phyloP scores from a whole-genome alignment of 306 rosid species.

The Corylus americana region DNA sequence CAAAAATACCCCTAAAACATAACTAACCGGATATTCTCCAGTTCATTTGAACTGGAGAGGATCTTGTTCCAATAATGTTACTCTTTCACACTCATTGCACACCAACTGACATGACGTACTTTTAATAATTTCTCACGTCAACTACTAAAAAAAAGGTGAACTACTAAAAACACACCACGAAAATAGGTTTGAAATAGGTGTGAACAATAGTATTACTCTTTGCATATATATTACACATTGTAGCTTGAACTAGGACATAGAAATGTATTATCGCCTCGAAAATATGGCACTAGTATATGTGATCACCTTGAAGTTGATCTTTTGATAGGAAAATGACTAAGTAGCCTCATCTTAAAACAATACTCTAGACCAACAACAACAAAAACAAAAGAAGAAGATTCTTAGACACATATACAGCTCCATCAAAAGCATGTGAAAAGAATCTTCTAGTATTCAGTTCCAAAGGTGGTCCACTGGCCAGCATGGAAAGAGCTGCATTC shows the following conservation, averaged over 20 bases:
- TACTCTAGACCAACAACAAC: conserved; percentile 77
- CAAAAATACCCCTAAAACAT: too few species aligned
- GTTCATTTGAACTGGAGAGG: too few species aligned
- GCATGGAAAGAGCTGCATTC: conserved; percentile 72
- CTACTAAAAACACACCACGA: too few species aligned
- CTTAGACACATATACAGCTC: conserved; percentile 58
- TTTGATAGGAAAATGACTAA: conserved; percentile 64
- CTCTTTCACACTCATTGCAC: too few species aligned
- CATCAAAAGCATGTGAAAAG: conserved; percentile 57
- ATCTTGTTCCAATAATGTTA: too few species aligned
- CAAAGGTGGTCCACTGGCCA: conserved; percentile 57
- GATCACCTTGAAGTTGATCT: conserved; percentile 36
- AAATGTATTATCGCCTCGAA: background rate
- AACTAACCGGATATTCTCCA: too few species aligned
- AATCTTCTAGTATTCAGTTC: conserved; percentile 59
- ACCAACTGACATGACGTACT: too few species aligned
- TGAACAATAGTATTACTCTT: too few species aligned
- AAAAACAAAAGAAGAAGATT: conserved; percentile 64
- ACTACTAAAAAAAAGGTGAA: too few species aligned
- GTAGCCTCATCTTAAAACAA: conserved; percentile 64
- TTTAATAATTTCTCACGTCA: too few species aligned
- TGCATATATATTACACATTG: background rate
- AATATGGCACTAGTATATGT: background rate
- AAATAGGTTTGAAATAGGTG: too few species aligned
- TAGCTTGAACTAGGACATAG: background rate